Evolutionary conservation across 306 rosid species (phyloP).

Genomic region (Trifolium subterraneum): DNA sequence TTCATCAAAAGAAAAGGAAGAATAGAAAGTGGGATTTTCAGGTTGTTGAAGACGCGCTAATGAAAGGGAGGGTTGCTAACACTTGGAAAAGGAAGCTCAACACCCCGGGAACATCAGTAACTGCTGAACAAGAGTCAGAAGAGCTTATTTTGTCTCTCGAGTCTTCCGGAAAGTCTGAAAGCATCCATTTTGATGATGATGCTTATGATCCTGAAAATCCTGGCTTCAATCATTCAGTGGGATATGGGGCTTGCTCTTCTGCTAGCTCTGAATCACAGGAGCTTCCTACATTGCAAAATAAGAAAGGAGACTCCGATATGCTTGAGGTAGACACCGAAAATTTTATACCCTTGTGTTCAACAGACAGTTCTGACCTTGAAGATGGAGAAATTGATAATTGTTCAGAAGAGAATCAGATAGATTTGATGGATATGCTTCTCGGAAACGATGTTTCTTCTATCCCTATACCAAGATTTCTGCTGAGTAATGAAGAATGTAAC

Average conservation of each 20-base stretch:
- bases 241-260: slow-evolving; percentile 3
- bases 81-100: slow-evolving; percentile 31
- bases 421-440: slow-evolving; percentile 2
- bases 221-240: slow-evolving; percentile 36
- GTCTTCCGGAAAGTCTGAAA: slow-evolving; percentile 14
- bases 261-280: slow-evolving; percentile 28
- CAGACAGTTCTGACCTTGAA: slow-evolving; percentile 45
- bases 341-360: slow-evolving; percentile 50
- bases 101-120: slow-evolving; percentile 17
- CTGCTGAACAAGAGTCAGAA: slow-evolving; percentile 30
- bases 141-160: slow-evolving; percentile 26
- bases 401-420: slow-evolving; percentile 26
- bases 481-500: slow-evolving; percentile 21
- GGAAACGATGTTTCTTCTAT: slow-evolving; percentile 8
- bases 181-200: slow-evolving; percentile 28
- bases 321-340: slow-evolving; percentile 33
- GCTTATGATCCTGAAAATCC: slow-evolving; percentile 45
- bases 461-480: slow-evolving; percentile 38
- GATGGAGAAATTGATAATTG: slow-evolving; percentile 27
- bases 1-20: background rate
- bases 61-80: slow-evolving; percentile 31
- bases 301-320: slow-evolving; percentile 21
- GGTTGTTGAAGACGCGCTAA: background rate
- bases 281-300: slow-evolving; percentile 31
- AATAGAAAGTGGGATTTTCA: background rate